These are phyloP conservation scores for Monsonia emarginata DNA, from an alignment of 441 rosid genomes.

Conservation along the genomic window DNA sequence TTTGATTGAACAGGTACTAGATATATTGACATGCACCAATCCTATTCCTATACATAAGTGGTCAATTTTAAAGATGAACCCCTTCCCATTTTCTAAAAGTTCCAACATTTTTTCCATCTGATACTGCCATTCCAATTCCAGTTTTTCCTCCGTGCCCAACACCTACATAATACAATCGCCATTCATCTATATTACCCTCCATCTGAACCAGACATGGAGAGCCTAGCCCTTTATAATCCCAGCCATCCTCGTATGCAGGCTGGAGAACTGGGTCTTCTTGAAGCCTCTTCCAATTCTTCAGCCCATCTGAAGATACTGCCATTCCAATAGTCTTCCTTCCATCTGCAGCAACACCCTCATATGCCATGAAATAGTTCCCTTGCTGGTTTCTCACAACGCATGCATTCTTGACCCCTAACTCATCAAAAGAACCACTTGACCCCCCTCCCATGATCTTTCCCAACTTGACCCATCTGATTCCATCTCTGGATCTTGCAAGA, in stretches of 20 bases:
- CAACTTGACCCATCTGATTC: constrained; percentile 64
- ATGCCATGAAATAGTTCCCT: constrained; percentile 59
- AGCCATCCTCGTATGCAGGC: constrained; percentile 19
- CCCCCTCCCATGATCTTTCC: constrained; percentile 69
- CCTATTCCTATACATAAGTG: constrained; percentile 14
- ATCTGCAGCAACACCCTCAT: constrained; percentile 42
- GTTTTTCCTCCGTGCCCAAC: constrained; percentile 26
- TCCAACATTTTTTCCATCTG: constrained; percentile 22
- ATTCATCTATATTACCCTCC: constrained; percentile 29
- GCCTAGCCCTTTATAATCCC: constrained; percentile 34
- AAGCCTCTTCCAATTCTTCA: constrained; percentile 46
- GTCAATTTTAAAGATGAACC: constrained; percentile 23
- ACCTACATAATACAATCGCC: constrained; percentile 38
- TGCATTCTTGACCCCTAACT: constrained; percentile 42
- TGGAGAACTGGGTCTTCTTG: constrained; percentile 32
- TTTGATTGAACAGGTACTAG: constrained; percentile 5
- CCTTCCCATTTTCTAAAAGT: constrained; percentile 30
- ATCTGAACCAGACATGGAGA: constrained; percentile 37
- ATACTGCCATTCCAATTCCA: constrained; percentile 40
- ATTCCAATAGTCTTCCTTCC: constrained; percentile 49
- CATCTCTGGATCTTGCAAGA: constrained; percentile 68
- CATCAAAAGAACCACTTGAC: constrained; percentile 40
- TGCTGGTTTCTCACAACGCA: constrained; percentile 49
- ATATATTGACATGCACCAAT: constrained; percentile 4
- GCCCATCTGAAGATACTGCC: constrained; percentile 49